Evolutionary conservation across 164 flowering plant genomes (phyloP), one percentile per base, ranked within the genome.

Genomic region (Dillenia turbinata): DNA sequence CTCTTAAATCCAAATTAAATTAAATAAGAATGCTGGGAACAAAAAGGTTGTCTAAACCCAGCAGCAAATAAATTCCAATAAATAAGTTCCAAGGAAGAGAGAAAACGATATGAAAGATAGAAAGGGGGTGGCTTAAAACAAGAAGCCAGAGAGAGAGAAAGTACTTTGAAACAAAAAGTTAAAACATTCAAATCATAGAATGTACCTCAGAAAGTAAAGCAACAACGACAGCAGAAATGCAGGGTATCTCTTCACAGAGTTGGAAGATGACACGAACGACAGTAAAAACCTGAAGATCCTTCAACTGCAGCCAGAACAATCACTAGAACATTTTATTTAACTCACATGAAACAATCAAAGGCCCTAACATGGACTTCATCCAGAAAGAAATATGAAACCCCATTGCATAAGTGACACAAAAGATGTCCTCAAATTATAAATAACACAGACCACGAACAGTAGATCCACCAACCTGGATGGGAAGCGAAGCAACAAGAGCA

Each of bases 181-280:
- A 26, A 16, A 22, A 10, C 56, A 13, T 51, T 44, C 53, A 63
- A 44, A 26, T 51, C 16, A 4, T 9, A 13, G 54, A 46, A 52
- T 57, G 13, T 83, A 94, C 99, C 85, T 92, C 99, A 54, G 97
- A 70, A 66, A 90, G 97, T 52, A 95, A 81, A 56, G 99, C 99
- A 75, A 88, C 92, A 61, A 90, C 97, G 64, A 92, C 94, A 66
- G 99, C 99, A 76, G 99, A 90, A 59, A 92, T 90, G 73, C 99
- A 90, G 47, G 99, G 99, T 47, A 95, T 95, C 77, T 95, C 99
- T 59, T 95, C 97, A 65, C 92, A 68, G 47, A 92, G 96, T 85
- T 95, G 99, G 75, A 95, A 95, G 57, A 95, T 95, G 47, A 89
- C 97, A 65, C 97, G 97, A 55, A 81, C 63, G 68, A 95, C 87